Conservation (phyloP, 345 rosid genomes). For the Syzygium aromaticum region DNA sequence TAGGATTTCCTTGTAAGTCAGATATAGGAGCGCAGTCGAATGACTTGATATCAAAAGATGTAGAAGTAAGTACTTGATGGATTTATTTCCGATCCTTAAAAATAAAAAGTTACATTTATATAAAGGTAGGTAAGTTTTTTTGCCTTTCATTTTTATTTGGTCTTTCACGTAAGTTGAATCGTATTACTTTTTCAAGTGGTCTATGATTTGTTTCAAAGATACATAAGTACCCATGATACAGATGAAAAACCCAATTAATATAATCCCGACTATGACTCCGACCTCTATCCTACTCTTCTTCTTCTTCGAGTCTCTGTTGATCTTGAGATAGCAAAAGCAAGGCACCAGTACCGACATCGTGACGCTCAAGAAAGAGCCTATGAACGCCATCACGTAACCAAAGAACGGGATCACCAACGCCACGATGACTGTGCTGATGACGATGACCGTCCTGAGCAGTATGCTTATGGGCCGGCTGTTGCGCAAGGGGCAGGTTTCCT, state of each 20-base stretch:
- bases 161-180: background rate
- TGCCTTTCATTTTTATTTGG: background rate
- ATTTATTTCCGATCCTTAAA: background rate
- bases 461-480: constrained; percentile 24
- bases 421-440: constrained; percentile 43
- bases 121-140: background rate
- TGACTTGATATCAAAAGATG: background rate
- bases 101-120: background rate
- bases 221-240: constrained; percentile 36
- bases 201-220: constrained; percentile 41
- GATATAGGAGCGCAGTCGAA: background rate
- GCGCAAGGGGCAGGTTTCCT: constrained; percentile 20
- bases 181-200: constrained; percentile 11
- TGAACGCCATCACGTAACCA: constrained; percentile 58
- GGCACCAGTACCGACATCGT: constrained; percentile 42
- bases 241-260: constrained; percentile 26
- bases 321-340: constrained; percentile 54
- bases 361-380: constrained; percentile 48
- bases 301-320: constrained; percentile 14
- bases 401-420: constrained; percentile 57
- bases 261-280: constrained; percentile 20
- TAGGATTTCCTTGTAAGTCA: background rate
- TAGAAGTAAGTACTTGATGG: background rate
- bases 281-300: constrained; percentile 22
- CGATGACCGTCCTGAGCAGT: constrained; percentile 28